A percentile compares a stretch with the other conserved stretches of the same genome.
Evolutionary conservation across 495 filamentous ascomycete genomes (phyloP).

Genomic region (Penicillium mononematosum): DNA sequence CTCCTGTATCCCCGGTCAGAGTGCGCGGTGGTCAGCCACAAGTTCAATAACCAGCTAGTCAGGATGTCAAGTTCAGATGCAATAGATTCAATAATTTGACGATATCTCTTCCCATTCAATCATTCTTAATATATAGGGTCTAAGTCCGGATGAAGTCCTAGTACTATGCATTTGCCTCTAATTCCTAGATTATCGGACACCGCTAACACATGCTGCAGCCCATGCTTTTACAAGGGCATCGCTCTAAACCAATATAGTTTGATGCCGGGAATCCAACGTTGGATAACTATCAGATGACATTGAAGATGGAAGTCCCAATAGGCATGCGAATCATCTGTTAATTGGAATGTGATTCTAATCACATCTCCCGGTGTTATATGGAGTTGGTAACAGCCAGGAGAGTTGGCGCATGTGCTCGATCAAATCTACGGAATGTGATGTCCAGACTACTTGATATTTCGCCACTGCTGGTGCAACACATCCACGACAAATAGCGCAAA

Average conservation of each 20-base stretch:
- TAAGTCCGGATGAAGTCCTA: background rate
- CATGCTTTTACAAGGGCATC: background rate
- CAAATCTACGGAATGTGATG: constrained; percentile 32
- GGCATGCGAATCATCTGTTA: constrained; percentile 64
- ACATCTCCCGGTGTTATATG: background rate
- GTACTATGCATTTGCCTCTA: background rate
- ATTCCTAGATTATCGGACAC: background rate
- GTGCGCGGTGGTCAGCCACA: constrained; percentile 32
- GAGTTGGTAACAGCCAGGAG: constrained; percentile 39
- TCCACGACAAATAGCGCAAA: background rate
- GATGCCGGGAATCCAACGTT: background rate
- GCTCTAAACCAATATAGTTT: background rate
- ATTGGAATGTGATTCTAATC: background rate
- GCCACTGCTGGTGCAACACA: constrained; percentile 60
- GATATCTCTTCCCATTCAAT: too few relatives aligned
- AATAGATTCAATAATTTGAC: constrained; percentile 55
- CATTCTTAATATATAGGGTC: too few relatives aligned
- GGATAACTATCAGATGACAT: background rate
- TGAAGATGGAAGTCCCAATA: background rate
- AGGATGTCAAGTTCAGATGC: constrained; percentile 40
- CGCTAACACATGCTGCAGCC: background rate
- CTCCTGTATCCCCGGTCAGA: background rate
- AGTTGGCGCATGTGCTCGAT: constrained; percentile 57
- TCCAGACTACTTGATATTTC: background rate
- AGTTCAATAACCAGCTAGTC: too few relatives aligned